Conservation (phyloP, 2,329 filamentous ascomycete species). For the Fusarium phyllophilum region DNA sequence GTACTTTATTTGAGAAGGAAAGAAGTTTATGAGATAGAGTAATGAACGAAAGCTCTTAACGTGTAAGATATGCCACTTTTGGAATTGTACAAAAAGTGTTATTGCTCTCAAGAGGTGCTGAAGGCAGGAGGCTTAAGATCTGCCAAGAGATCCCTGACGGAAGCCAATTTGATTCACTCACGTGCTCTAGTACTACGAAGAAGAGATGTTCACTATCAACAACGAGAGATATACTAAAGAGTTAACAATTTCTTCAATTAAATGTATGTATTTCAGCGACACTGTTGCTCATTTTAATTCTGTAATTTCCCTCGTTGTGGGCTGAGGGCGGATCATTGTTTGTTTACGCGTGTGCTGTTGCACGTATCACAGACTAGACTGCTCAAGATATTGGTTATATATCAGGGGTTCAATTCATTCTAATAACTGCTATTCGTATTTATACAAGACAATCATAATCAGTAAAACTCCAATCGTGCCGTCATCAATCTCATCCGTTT, state of each 20-base stretch:
- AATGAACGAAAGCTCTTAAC: background rate
- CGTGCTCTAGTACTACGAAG: background rate
- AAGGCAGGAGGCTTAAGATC: background rate
- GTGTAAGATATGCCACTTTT: background rate
- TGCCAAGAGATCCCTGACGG: background rate
- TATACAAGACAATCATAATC: slow-evolving; percentile 17
- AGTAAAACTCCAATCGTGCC: slow-evolving; percentile 25
- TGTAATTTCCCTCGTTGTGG: accelerated
- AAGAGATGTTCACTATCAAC: background rate
- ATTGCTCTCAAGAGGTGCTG: background rate
- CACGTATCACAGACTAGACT: background rate
- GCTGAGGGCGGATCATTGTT: no score
- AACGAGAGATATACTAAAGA: background rate
- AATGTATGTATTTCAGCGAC: background rate
- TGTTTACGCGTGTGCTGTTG: background rate
- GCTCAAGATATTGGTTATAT: background rate
- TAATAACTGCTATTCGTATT: slow-evolving; percentile 20
- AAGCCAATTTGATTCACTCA: slow-evolving; percentile 1
- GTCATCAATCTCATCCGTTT: slow-evolving; percentile 30
- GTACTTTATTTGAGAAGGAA: background rate
- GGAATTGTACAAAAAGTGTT: background rate
- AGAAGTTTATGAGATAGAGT: accelerated
- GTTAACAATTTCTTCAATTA: background rate
- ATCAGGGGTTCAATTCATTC: background rate
- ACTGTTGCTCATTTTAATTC: background rate